Evolutionary conservation across 768 basidiomycete genomes (phyloP).

Genomic region (Tulasnella sp.): DNA sequence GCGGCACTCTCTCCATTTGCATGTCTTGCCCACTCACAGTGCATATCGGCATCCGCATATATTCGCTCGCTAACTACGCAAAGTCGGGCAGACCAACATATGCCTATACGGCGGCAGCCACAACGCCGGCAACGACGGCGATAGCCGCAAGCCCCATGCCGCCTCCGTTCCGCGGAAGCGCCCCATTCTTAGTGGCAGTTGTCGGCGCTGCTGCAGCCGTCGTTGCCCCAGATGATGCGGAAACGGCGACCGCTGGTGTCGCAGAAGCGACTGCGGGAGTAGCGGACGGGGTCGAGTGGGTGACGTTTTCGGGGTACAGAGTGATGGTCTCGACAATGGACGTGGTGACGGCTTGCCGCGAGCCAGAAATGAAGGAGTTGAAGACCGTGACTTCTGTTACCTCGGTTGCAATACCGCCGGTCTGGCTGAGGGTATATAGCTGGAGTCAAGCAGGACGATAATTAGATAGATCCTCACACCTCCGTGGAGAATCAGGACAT

Average conservation of each 20-base stretch:
- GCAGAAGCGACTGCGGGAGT: not conserved
- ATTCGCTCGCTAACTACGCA: not conserved
- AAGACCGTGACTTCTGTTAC: not conserved
- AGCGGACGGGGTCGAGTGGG: not conserved
- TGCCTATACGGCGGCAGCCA: not conserved
- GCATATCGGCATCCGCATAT: not conserved
- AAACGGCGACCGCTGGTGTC: not conserved
- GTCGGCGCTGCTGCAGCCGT: not conserved
- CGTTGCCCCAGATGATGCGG: not conserved
- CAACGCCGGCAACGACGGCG: not conserved
- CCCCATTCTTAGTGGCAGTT: not conserved
- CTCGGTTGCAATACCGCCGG: not conserved
- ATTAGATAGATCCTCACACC: not conserved
- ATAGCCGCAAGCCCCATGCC: not conserved
- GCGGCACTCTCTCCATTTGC: not conserved
- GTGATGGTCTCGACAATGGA: not conserved
- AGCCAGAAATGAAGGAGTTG: not conserved
- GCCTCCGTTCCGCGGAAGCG: not conserved
- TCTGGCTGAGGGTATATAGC: not conserved
- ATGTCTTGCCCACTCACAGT: not conserved
- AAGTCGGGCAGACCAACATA: not conserved
- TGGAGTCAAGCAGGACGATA: not conserved
- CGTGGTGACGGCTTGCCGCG: not conserved
- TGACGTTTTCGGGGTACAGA: not conserved
- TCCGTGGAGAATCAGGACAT: not conserved